These are phyloP conservation scores for Monilinia fructigena DNA, from an alignment of 2,329 filamentous ascomycete genomes.

Conservation along the genomic window DNA sequence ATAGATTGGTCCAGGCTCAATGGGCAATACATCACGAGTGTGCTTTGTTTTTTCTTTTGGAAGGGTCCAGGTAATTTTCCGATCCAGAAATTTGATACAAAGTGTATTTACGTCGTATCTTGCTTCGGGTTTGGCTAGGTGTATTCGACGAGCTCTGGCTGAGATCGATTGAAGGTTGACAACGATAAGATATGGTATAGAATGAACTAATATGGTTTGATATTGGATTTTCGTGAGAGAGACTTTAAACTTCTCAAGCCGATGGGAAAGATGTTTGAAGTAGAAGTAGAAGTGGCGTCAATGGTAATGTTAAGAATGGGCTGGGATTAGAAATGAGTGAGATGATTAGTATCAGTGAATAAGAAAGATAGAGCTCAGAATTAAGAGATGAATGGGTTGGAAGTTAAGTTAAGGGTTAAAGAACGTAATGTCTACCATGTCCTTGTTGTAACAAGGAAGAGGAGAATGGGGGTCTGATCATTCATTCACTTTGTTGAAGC, in stretches of 20 bases:
- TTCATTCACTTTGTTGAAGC: background rate
- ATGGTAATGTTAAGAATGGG: background rate
- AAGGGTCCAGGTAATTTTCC: background rate
- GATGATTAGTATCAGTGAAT: constrained; percentile 14
- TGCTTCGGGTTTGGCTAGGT: background rate
- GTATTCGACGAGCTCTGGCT: background rate
- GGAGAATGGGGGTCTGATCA: constrained; percentile 22
- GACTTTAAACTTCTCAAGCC: background rate
- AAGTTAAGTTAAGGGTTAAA: background rate
- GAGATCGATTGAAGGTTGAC: background rate
- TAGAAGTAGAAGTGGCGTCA: background rate
- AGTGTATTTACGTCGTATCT: constrained; percentile 8
- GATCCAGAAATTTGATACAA: constrained; percentile 1
- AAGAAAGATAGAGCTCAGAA: constrained; percentile 3
- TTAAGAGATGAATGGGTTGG: constrained; percentile 1
- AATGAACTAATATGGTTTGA: background rate
- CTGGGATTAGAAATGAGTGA: constrained; percentile 1
- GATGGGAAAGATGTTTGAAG: background rate
- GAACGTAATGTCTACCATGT: background rate
- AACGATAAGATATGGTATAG: background rate
- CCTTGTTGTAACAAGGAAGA: constrained; percentile 5
- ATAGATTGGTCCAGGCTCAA: constrained; percentile 28
- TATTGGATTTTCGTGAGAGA: background rate
- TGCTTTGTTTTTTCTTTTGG: background rate
- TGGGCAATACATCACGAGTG: constrained; percentile 30